Percentiles rank a stretch among this genome's conserved stretches.
These are phyloP conservation scores for Eragrostis nindensis DNA, from an alignment of 176 grass and related monocot genomes.

Conservation along the genomic window DNA sequence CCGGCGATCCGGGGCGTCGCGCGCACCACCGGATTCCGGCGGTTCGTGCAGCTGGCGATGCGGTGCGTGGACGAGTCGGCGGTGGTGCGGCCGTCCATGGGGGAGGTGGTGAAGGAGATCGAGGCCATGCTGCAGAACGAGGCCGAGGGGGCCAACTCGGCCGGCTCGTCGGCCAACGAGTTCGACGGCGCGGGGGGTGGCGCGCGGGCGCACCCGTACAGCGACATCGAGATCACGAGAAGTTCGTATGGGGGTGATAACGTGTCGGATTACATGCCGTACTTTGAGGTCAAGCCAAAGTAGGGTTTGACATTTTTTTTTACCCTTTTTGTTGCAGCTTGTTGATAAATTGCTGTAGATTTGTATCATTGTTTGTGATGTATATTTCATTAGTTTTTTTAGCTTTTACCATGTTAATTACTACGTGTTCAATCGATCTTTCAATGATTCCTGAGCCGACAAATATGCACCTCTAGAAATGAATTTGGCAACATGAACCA, in stretches of 20 bases:
- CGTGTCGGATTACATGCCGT: slow-evolving; percentile 53
- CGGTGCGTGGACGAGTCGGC: slow-evolving; percentile 58
- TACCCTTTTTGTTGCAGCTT: neutral
- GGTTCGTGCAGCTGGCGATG: slow-evolving; percentile 73
- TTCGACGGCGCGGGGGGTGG: slow-evolving; percentile 42
- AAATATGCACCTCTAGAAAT: no score
- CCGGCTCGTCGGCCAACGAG: slow-evolving; percentile 42
- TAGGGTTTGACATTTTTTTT: slow-evolving; percentile 1
- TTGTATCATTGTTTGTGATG: neutral
- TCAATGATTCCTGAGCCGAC: no score
- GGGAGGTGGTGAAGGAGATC: slow-evolving; percentile 60
- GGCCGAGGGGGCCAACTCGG: slow-evolving; percentile 25
- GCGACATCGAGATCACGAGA: slow-evolving; percentile 44
- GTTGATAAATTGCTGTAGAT: neutral
- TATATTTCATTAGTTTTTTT: neutral
- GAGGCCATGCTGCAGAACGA: slow-evolving; percentile 67
- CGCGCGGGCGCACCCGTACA: slow-evolving; percentile 27
- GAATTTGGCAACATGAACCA: no score
- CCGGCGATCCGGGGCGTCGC: slow-evolving; percentile 48
- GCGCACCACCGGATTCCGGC: slow-evolving; percentile 39
- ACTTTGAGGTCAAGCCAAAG: slow-evolving; percentile 57
- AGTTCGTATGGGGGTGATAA: slow-evolving; percentile 26
- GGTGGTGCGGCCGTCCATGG: slow-evolving; percentile 47
- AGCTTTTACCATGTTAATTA: neutral
- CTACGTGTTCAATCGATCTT: no score